Evolutionary conservation across 768 basidiomycete genomes (phyloP).

Genomic region (Suillus variegatus): DNA sequence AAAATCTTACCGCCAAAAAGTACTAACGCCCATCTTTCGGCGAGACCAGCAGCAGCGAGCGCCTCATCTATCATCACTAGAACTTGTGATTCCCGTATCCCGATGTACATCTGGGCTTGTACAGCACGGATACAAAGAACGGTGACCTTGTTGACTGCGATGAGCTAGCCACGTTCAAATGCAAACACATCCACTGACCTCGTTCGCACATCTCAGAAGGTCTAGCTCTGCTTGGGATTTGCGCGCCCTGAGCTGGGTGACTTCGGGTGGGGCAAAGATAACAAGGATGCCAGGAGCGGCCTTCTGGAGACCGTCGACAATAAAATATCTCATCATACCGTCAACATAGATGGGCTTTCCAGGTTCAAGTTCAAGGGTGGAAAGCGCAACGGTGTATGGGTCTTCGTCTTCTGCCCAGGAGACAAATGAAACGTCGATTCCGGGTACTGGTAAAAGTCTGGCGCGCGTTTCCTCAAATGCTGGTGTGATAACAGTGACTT

Average conservation of each 20-base stretch:
- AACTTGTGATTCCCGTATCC: conserved; percentile 77
- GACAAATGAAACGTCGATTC: conserved; percentile 44
- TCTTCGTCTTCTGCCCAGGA: conserved; percentile 70
- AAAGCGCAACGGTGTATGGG: conserved; percentile 57
- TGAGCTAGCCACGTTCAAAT: conserved; percentile 8
- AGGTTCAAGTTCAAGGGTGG: conserved; percentile 17
- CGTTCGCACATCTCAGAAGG: conserved; percentile 76
- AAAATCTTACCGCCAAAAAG: conserved; percentile 71
- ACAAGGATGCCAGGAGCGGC: conserved; percentile 43
- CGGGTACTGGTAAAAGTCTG: conserved; percentile 55
- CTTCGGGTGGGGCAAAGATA: conserved; percentile 50
- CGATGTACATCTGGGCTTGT: conserved; percentile 58
- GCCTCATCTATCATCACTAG: conserved; percentile 56
- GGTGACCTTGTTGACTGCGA: conserved; percentile 54
- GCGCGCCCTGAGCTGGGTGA: conserved; percentile 68
- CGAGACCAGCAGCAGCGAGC: conserved; percentile 59
- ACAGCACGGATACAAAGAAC: conserved; percentile 72
- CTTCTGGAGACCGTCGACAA: conserved; percentile 60
- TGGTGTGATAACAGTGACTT: conserved; percentile 69
- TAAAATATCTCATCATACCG: conserved; percentile 58
- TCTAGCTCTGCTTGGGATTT: conserved; percentile 73
- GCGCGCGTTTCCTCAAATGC: conserved; percentile 77
- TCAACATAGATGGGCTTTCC: conserved; percentile 55
- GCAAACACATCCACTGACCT: conserved; percentile 44
- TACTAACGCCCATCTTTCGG: conserved; percentile 59